A percentile compares a stretch with the other conserved stretches of the same genome.
phyloP scores from a whole-genome alignment of 306 rosid species.

The Lathyrus sativus region DNA sequence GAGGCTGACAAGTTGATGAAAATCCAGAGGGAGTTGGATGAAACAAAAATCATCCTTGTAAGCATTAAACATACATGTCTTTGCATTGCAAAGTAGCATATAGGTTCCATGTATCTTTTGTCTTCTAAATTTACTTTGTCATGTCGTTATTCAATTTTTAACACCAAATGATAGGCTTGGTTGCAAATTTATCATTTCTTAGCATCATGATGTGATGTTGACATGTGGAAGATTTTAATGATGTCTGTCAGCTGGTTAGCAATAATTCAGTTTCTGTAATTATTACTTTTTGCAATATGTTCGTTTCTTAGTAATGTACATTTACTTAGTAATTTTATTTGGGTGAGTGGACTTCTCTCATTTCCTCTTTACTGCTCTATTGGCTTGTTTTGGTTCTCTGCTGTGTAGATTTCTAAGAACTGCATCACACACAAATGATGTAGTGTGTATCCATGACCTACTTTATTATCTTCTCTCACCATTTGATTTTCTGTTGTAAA shows the following conservation, averaged over 20 bases:
- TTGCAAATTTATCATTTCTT: constrained; percentile 19
- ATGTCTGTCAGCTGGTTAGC: constrained; percentile 7
- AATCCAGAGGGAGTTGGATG: constrained; percentile 97
- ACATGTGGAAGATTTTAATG: constrained; percentile 11
- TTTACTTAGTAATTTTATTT: constrained; percentile 15
- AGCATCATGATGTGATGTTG: not conserved
- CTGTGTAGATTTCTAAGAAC: constrained; percentile 23
- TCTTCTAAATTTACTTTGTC: constrained; percentile 18
- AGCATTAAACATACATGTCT: constrained; percentile 39
- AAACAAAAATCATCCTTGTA: constrained; percentile 95
- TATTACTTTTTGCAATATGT: constrained; percentile 1
- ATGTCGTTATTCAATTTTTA: constrained; percentile 2
- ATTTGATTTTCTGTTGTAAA: constrained; percentile 29
- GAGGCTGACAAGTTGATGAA: constrained; percentile 96
- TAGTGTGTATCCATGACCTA: constrained; percentile 9
- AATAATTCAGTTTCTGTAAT: constrained; percentile 19
- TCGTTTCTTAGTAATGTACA: constrained; percentile 23
- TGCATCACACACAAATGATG: not conserved
- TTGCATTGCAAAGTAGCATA: constrained; percentile 22
- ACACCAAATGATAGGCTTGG: not conserved
- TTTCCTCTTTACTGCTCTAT: constrained; percentile 14
- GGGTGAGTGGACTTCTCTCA: constrained; percentile 10
- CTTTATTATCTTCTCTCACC: constrained; percentile 30
- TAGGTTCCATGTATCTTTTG: constrained; percentile 18
- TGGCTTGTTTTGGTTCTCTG: constrained; percentile 21